Conservation (phyloP, 305 asterid genomes). For the Solanum hybrid region DNA sequence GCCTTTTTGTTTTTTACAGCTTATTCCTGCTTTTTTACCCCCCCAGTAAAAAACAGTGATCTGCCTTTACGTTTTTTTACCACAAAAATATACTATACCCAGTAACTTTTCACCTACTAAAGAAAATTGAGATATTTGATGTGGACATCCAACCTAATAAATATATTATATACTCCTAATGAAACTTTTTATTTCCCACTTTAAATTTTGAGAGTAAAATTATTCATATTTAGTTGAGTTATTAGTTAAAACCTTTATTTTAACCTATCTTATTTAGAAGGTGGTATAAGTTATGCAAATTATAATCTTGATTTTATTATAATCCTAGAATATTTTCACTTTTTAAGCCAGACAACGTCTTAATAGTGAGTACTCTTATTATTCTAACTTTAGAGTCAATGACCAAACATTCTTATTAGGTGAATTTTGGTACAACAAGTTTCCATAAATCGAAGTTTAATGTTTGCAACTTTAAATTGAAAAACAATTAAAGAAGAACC, state of each 20-base stretch:
- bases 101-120: background rate
- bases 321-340: background rate
- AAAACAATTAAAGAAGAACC: background rate
- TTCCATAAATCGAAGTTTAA: background rate
- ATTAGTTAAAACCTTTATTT: background rate
- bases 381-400: background rate
- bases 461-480: background rate
- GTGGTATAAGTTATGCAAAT: background rate
- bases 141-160: background rate
- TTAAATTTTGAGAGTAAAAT: background rate
- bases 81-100: background rate
- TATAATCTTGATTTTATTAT: background rate
- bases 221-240: background rate
- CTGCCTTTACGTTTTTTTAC: background rate
- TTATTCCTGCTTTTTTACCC: background rate
- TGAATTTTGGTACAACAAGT: background rate
- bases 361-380: background rate
- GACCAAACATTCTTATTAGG: background rate
- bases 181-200: background rate
- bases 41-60: background rate
- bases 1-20: too few species aligned
- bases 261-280: background rate
- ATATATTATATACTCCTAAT: background rate
- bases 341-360: background rate
- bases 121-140: background rate